Evolutionary conservation across 164 flowering plant genomes (phyloP).

Genomic region (Dillenia suffruticosa): DNA sequence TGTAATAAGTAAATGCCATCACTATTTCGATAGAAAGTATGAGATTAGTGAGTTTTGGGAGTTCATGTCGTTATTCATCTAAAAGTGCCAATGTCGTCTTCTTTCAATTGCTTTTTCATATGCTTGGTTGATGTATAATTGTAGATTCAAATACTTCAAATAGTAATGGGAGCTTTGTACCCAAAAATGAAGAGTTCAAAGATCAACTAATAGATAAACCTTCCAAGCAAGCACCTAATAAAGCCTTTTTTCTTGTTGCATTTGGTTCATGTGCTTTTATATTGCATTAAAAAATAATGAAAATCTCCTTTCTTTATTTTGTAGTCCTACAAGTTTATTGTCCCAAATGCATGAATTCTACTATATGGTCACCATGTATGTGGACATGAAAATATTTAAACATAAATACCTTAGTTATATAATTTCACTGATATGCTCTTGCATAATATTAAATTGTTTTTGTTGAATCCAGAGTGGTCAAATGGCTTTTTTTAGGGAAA

Average conservation of each 20-base stretch:
- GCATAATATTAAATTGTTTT: no score
- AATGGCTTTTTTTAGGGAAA: no score
- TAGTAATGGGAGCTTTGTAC: conserved; percentile 14
- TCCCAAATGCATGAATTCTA: not conserved
- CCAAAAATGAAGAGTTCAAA: conserved; percentile 15
- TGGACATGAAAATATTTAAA: not conserved
- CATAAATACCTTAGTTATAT: not conserved
- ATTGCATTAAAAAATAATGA: not conserved
- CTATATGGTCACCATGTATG: not conserved
- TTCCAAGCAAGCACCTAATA: conserved; percentile 26
- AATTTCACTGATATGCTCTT: not conserved
- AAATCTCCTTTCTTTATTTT: not conserved
- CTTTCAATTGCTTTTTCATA: not conserved
- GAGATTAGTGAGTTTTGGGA: not conserved
- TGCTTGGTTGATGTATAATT: conserved; percentile 4
- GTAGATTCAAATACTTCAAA: conserved; percentile 24
- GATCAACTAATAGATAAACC: conserved; percentile 15
- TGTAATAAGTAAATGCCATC: no score
- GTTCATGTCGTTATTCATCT: conserved; percentile 3
- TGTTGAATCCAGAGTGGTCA: no score
- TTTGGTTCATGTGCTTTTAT: not conserved
- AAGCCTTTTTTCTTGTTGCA: conserved; percentile 3
- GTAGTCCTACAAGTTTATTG: not conserved
- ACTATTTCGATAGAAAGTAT: no score
- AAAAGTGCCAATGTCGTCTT: not conserved